Evolutionary conservation across 306 rosid genomes (phyloP).

Genomic region (Cucurbita maxima): DNA sequence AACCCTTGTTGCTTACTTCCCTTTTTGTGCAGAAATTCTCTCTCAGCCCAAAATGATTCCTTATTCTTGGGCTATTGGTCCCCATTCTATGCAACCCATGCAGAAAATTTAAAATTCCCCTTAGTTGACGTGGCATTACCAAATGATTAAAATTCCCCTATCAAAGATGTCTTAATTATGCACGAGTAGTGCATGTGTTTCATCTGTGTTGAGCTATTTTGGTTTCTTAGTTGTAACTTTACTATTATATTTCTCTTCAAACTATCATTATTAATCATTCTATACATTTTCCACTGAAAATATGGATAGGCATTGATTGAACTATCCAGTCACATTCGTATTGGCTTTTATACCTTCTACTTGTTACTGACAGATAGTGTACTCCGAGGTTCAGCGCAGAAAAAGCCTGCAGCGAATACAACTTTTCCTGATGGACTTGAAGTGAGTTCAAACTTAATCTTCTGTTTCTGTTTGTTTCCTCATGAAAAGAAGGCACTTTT

Average conservation of each 20-base stretch:
- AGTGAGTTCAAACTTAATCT: constrained; percentile 26
- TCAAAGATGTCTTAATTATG: not conserved
- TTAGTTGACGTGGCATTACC: not conserved
- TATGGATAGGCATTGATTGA: not conserved
- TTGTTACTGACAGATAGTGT: constrained; percentile 22
- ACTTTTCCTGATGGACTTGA: constrained; percentile 87
- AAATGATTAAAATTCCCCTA: not conserved
- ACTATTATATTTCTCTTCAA: not conserved
- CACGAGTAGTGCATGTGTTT: not conserved
- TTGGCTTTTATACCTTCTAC: not conserved
- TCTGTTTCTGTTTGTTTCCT: not conserved
- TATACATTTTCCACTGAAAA: not conserved
- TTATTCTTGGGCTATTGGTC: no score
- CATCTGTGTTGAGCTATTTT: not conserved
- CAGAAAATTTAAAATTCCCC: not conserved
- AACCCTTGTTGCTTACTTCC: not conserved
- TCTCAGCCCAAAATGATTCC: no score
- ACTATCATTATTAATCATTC: not conserved
- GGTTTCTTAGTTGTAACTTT: not conserved
- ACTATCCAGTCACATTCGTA: not conserved
- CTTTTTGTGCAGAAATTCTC: not conserved
- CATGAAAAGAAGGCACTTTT: not conserved
- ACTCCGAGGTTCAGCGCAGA: constrained; percentile 29
- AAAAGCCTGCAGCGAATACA: constrained; percentile 28
- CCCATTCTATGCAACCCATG: no score